Percentiles rank a stretch among this genome's conserved stretches.
phyloP scores from a whole-genome alignment of 371 early-diverging fungal species.

The Rhizopus arrhizus region DNA sequence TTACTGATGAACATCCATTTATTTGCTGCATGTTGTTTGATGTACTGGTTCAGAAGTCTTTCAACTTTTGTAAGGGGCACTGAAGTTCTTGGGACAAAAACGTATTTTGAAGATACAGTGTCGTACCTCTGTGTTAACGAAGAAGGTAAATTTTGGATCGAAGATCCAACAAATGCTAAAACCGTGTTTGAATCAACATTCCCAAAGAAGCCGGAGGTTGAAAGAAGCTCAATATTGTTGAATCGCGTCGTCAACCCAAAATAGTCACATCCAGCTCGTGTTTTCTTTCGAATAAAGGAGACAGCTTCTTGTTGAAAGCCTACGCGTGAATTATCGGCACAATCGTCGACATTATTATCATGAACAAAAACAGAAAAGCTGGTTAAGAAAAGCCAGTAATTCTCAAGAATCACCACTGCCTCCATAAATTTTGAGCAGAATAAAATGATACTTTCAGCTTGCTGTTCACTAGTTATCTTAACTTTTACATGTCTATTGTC shows the following conservation, averaged over 20 bases:
- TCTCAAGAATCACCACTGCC: constrained; percentile 1
- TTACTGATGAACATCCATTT: constrained; percentile 14
- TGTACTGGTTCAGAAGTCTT: constrained; percentile 13
- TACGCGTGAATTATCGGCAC: constrained; percentile 3
- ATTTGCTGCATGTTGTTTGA: constrained; percentile 10
- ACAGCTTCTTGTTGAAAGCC: not conserved
- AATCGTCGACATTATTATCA: constrained; percentile 5
- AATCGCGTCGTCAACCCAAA: constrained; percentile 9
- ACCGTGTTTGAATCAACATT: not conserved
- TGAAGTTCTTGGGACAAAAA: constrained; percentile 6
- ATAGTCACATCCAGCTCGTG: constrained; percentile 3
- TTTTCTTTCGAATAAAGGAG: constrained; percentile 9
- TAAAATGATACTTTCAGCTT: constrained; percentile 7
- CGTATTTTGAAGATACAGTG: constrained; percentile 3
- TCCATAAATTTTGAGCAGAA: constrained; percentile 5
- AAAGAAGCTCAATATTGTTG: not conserved
- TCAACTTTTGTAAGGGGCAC: not conserved
- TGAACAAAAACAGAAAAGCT: constrained; percentile 2
- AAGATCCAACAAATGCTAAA: constrained; percentile 6
- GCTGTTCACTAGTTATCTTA: constrained; percentile 6
- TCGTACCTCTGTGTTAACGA: not conserved
- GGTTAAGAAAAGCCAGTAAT: constrained; percentile 2
- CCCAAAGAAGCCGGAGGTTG: constrained; percentile 3
- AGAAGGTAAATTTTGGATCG: constrained; percentile 4
- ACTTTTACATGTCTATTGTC: constrained; percentile 8